Evolutionary conservation across 345 rosid species (phyloP), one percentile per base, ranked within the genome.

Genomic region (Sapria himalayana): DNA sequence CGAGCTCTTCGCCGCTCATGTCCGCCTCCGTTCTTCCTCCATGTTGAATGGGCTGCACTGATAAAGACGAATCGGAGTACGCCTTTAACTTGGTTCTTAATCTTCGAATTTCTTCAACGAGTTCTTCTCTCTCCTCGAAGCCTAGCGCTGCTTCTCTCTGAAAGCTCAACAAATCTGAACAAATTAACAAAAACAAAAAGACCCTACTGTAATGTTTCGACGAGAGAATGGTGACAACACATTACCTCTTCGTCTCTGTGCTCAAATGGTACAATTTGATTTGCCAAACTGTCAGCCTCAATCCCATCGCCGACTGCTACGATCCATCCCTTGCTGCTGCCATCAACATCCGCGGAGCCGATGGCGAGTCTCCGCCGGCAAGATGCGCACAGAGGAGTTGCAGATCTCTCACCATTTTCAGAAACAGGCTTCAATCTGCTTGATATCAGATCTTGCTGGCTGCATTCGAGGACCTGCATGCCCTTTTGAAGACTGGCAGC

Each of bases 401-500:
- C 43, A 11, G 69, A 51, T 27, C 48, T 45, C 49, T 52, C 62
- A 44, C 60, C 85, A 24, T 65, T 70, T 61, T 76, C 78, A 16
- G 64, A 59, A 50, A 66, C 59, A 35, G 77, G 74, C 57, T 71
- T 72, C 62, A 74, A 74, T 56, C 70, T 62, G 58, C 50, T 63
- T 33, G 76, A 62, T 37, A 56, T 62, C 39, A 69, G 63, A 63
- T 55, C 74, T 45, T 37, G 56, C 43, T 81, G 81, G 45, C 69
- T 81, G 53, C 49, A 33, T 48, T 77, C 93, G 59, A 89, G 82
- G 42, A 74, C 67, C 61, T 82, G 74, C 72, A 79, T 55, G 54
- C 98, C 95, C 64, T 84, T 79, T 25, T 59, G 79, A 42, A 89
- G 93, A 60, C 95, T 82, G n/a, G 84, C 86, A 27, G 92, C 95